phyloP scores from a whole-genome alignment of 306 rosid species.

The Casuarina glauca region DNA sequence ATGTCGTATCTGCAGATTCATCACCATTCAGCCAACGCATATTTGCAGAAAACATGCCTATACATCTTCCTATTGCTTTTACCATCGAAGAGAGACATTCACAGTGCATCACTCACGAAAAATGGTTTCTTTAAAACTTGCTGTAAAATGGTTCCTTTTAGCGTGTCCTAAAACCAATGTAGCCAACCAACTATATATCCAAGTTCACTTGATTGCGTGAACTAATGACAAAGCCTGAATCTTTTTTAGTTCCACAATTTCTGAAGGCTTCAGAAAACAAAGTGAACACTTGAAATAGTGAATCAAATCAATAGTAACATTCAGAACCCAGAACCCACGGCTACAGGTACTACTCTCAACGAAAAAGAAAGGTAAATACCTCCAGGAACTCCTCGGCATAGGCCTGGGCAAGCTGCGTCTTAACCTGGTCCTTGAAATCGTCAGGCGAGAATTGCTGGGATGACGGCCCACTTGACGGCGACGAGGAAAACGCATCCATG shows the following conservation, averaged over 20 bases:
- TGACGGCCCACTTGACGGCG: constrained; percentile 49
- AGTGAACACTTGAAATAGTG: neutral
- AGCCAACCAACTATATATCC: neutral
- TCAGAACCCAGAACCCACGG: neutral
- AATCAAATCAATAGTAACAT: neutral
- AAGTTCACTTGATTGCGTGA: neutral
- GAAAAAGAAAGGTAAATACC: constrained; percentile 36
- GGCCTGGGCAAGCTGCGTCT: constrained; percentile 86
- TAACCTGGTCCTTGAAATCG: constrained; percentile 71
- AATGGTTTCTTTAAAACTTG: neutral
- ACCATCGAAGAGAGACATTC: neutral
- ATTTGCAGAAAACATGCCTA: neutral
- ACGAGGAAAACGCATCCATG: constrained; percentile 93
- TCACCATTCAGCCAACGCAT: neutral
- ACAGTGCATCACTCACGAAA: neutral
- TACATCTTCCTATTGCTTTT: neutral
- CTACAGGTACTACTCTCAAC: neutral
- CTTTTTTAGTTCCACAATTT: neutral
- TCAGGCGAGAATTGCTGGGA: constrained; percentile 49
- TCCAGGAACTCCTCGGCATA: constrained; percentile 94
- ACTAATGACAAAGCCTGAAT: neutral
- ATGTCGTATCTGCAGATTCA: neutral
- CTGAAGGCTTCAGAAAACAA: neutral
- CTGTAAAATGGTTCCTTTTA: neutral
- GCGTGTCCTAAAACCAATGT: neutral